Evolutionary conservation across 208 protist genomes (phyloP), one percentile per base, ranked within the genome.

Genomic region (Acanthamoeba castellanii): DNA sequence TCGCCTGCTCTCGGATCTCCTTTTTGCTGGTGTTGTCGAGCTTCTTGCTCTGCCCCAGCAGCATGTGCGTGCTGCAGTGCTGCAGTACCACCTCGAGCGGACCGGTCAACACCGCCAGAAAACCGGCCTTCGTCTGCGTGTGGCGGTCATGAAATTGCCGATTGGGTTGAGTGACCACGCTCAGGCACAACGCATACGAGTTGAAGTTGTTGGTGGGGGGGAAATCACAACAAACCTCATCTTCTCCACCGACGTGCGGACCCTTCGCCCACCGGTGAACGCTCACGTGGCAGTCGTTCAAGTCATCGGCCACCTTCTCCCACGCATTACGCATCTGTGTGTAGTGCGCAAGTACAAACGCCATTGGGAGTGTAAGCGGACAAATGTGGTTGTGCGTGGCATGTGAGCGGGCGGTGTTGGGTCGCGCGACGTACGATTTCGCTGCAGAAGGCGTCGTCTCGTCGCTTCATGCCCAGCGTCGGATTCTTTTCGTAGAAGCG

Each of bases 401-500:
- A 3, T 37, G 37, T 37, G 42, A 2, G 42, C 2, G 42, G 8
- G 72, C 42, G 32, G 72, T 42, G 72, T 16, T 9, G 16, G 22
- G 37, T 42, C n/a, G 42, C n/a, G 72, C 16, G 22, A 18, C 9
- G 47, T 76, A 93, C 88, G 27, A 93, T 93, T 30, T 93, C 88
- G 45, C 88, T 45, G 57, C 47, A 93, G 61, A 93, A 74, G 20
- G 88, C 32, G 37, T 68, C 27, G 14, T 93, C 57, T 76, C 66
- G 27, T 52, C 59, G 88, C 61, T 74, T 68, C 42, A 76, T 42
- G 42, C 66, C 47, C 37, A 42, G 22, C 14, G 88, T 45, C 13
- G 88, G 88, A 20, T 93, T n/a, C 88, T 93, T 93, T 34, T 93
- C 88, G 61, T 93, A 93, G 30, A 93, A 93, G 22, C 88, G 52